phyloP scores from a whole-genome alignment of 768 basidiomycete genomes.

The Trametes cinnabarina region DNA sequence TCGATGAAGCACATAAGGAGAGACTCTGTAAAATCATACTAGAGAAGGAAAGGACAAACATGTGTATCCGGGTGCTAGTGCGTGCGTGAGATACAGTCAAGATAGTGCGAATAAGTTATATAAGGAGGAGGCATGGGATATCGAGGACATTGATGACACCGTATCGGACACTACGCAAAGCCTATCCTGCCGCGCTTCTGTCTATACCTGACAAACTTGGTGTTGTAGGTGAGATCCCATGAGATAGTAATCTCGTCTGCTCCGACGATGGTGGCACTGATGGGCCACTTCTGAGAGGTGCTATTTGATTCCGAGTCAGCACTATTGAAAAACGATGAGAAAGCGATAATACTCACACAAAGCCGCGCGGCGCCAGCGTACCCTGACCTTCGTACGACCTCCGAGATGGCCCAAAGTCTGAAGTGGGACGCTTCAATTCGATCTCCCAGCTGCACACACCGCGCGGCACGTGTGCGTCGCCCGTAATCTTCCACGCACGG shows the following conservation, averaged over 20 bases:
- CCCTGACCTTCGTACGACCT: slow-evolving; percentile 3
- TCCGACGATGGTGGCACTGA: not conserved
- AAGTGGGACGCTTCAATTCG: not conserved
- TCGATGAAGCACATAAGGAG: no score
- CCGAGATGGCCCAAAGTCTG: not conserved
- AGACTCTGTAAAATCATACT: no score
- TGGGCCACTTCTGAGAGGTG: not conserved
- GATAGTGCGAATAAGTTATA: not conserved
- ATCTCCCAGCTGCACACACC: slow-evolving; percentile 22
- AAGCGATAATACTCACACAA: slow-evolving; percentile 3
- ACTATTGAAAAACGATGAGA: no score
- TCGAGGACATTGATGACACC: no score
- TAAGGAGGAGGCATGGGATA: not conserved
- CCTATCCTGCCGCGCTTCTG: not conserved
- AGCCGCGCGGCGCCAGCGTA: slow-evolving; percentile 3
- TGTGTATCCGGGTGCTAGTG: no score
- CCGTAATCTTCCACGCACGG: slow-evolving; percentile 26
- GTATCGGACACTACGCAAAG: not conserved
- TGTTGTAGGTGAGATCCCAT: not conserved
- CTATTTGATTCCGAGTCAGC: no score
- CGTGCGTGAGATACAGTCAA: no score
- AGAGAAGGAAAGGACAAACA: no score
- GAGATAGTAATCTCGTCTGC: slow-evolving; percentile 6
- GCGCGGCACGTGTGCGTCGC: slow-evolving; percentile 25
- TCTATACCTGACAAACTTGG: slow-evolving; percentile 10